Evolutionary conservation across 1,284 basidiomycete genomes (phyloP), one percentile per base, ranked within the genome.

Genomic region (Pseudozyma pruni): DNA sequence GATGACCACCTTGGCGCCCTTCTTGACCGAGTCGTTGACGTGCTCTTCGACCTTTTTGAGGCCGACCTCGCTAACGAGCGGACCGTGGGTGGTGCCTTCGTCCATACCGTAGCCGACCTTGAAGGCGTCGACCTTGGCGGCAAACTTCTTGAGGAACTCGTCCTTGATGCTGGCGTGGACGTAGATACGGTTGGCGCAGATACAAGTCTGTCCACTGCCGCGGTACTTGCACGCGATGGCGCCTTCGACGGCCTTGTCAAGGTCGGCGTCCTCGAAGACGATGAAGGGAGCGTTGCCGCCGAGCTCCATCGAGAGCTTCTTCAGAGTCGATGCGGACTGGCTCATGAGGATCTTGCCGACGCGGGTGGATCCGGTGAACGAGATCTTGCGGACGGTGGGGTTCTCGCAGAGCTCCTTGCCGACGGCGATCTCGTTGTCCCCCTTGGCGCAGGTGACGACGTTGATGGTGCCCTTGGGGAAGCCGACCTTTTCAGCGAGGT

Each of bases 381-480:
- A 91, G 32, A 98, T 87, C 84, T 98, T 98, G 81, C 87, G 90
- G 52, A 95, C 89, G 33, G 83, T 84, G 64, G 87, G 87, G 61
- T 83, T 85, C 74, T 84, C 83, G 62, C 84, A 85, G 35, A 86
- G 73, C 80, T 85, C 85, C 62, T 89, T 90, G 29, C 92, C 94
- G 19, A 95, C 91, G 25, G 89, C 91, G 23, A 81, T 81, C 41
- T 94, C 88, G 76, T 94, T 89, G 43, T 78, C 74, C n/a, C 80
- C 80, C 78, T 90, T 91, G 47, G 89, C 86, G 1, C 92, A 93
- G 11, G 93, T 93, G 40, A 98, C 88, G 53, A 97, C 87, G 83
- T 98, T 98, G 83, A 99, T 89, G 40, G 98, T 94, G 48, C 96
- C 96, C 50, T 91, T 89, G 13, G 96, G 95, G 43, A 98, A 86